Conservation (phyloP, 768 basidiomycete genomes). For the Russula emetica region DNA sequence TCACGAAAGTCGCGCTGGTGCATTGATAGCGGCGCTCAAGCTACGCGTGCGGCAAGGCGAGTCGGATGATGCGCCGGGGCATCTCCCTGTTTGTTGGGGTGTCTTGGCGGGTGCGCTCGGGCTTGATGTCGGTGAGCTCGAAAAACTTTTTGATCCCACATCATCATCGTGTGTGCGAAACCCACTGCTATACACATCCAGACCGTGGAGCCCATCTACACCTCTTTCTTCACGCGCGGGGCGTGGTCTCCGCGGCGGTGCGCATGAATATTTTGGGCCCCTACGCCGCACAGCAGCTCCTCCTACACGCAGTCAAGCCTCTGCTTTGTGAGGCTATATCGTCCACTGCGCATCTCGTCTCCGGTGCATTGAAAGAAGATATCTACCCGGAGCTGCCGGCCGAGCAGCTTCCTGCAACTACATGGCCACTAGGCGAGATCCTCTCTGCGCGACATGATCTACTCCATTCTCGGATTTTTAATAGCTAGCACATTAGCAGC, state of each 20-base stretch:
- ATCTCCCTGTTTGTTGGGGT: constrained; percentile 91
- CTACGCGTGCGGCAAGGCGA: constrained; percentile 58
- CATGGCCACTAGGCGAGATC: constrained; percentile 96
- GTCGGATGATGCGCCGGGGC: constrained; percentile 53
- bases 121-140: constrained; percentile 56
- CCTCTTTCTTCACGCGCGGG: constrained; percentile 88
- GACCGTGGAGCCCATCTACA: constrained; percentile 83
- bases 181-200: constrained; percentile 33
- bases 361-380: constrained; percentile 27
- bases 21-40: constrained; percentile 67
- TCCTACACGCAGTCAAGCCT: constrained; percentile 67
- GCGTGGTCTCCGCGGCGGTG: constrained; percentile 87
- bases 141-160: not conserved
- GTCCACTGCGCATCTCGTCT: constrained; percentile 1
- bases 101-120: constrained; percentile 74
- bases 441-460: constrained; percentile 86
- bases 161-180: too few relatives aligned
- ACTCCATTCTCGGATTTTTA: constrained; percentile 96
- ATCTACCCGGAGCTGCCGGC: constrained; percentile 35
- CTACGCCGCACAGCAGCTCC: constrained; percentile 83
- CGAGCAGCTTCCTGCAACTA: constrained; percentile 59
- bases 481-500: constrained; percentile 47
- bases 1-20: constrained; percentile 29
- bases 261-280: constrained; percentile 90
- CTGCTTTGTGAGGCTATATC: constrained; percentile 57